Conservation (phyloP, 2,329 filamentous ascomycete genomes). For the Diaporthe sp. region DNA sequence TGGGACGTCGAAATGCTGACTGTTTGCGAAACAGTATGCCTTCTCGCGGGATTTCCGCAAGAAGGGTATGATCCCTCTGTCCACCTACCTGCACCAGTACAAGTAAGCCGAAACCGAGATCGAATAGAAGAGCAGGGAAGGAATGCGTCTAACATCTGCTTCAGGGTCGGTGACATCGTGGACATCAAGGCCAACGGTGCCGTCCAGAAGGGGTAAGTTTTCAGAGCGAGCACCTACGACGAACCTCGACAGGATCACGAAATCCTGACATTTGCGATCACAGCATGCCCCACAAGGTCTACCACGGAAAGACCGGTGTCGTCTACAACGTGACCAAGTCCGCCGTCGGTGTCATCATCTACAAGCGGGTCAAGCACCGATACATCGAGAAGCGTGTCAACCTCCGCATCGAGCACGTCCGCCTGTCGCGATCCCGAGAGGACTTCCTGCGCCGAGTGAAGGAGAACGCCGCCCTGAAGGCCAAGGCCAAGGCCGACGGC, state of each 20-base stretch:
- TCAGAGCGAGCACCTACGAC: constrained; percentile 36
- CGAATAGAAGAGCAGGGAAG: constrained; percentile 21
- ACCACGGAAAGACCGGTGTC: constrained; percentile 99
- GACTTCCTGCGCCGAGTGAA: constrained; percentile 98
- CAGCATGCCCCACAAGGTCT: constrained; percentile 99
- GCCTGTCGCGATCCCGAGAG: constrained; percentile 93
- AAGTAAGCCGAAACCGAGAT: constrained; percentile 67
- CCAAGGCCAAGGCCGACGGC: constrained; percentile 91
- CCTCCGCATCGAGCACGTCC: constrained; percentile 97
- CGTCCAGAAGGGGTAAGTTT: constrained; percentile 92
- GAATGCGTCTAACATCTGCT: constrained; percentile 20
- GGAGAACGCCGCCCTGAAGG: constrained; percentile 92
- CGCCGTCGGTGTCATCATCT: constrained; percentile 97
- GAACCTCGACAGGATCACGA: constrained; percentile 27
- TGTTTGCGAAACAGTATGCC: constrained; percentile 73
- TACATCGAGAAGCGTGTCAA: constrained; percentile 99
- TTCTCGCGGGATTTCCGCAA: constrained; percentile 96
- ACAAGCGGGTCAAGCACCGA: constrained; percentile 99
- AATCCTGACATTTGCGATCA: constrained; percentile 52
- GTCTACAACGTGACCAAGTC: constrained; percentile 99
- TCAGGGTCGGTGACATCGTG: constrained; percentile 95
- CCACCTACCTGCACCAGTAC: constrained; percentile 95
- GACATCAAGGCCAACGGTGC: constrained; percentile 99
- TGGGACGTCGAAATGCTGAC: constrained; percentile 49
- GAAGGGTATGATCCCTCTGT: constrained; percentile 93